Percentiles rank a stretch among this genome's conserved stretches.
Evolutionary conservation across 805 yeast species (phyloP).

Genomic region (Candida mattraensis): DNA sequence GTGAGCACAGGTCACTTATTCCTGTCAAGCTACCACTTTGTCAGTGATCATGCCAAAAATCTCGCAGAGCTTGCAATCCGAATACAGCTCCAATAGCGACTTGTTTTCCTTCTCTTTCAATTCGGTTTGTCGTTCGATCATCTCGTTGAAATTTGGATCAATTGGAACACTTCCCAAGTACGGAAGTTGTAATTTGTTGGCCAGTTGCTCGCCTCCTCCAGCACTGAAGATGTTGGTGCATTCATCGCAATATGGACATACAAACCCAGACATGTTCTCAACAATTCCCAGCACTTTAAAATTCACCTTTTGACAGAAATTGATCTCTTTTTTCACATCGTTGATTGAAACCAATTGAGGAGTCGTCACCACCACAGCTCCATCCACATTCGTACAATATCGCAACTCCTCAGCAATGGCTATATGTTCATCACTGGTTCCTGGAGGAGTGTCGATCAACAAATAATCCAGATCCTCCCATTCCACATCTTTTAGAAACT

Average conservation of each 20-base stretch:
- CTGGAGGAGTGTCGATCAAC: constrained; percentile 96
- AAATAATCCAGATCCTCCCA: constrained; percentile 87
- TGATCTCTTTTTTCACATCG: constrained; percentile 92
- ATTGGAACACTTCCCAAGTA: constrained; percentile 90
- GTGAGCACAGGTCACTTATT: constrained; percentile 1
- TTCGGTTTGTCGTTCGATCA: constrained; percentile 82
- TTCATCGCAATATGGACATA: constrained; percentile 92
- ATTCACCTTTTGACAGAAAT: constrained; percentile 84
- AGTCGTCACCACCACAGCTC: constrained; percentile 93
- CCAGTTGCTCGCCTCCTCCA: constrained; percentile 83
- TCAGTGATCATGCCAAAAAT: constrained; percentile 48
- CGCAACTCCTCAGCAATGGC: constrained; percentile 91
- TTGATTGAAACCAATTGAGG: constrained; percentile 93
- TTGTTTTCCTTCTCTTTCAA: constrained; percentile 42
- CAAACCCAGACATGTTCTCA: constrained; percentile 96
- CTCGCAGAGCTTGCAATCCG: constrained; percentile 37
- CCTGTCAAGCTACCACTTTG: constrained; percentile 17
- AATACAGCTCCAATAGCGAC: constrained; percentile 39
- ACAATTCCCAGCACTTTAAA: constrained; percentile 80
- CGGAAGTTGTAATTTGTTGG: constrained; percentile 59
- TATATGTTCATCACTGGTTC: constrained; percentile 97
- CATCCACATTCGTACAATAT: constrained; percentile 69
- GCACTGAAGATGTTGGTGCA: constrained; percentile 88
- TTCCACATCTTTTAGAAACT: constrained; percentile 82
- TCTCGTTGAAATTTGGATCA: constrained; percentile 85